Base-by-base conservation (phyloP, 495 filamentous ascomycete genomes). In the Aspergillus nidulans region DNA sequence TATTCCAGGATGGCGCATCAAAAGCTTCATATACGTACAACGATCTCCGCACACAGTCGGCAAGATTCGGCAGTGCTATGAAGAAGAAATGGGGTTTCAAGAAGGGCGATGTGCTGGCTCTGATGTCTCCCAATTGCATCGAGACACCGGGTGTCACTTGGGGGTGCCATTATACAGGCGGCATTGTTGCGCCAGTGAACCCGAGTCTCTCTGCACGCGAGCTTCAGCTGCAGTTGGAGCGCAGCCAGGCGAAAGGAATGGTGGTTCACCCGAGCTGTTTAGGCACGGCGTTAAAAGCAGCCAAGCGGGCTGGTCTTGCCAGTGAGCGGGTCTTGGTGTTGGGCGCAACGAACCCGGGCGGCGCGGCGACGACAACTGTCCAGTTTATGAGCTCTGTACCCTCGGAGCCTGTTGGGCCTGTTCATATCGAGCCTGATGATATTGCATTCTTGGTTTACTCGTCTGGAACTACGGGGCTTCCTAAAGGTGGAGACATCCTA, bases 381-480 rank as follows among this genome's bases (percentile, higher is more conserved):
- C 24, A 12, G 6, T 48, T 55, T 28, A 28, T 48, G 23, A 2
- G 23, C 1, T 15, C 40, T 41, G 46, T 23, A 0, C 1, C 20
- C 4, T 21, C 51, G 16, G 10, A 6, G 4, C 1, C 19, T 8
- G 4, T 3, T 1, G 50, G 64, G 26, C 63, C 68, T 36, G 65
- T 67, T 6, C 44, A 42, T 62, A 61, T 61, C 55, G 50, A 69
- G 13, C 67, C 75, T 0, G 62, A 64, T 16, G 74, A 78, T 45
- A 62, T 75, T 18, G 60, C 80, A 78, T 91, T 36, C 74, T 69
- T 90, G 49, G 87, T 87, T 46, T 96, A 95, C 66, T 85, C 80
- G 32, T 89, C 84, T 20, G 91, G 91, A 15, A 95, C 91, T 0
- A 95, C 91, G 0, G 91, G 91, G 3, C 68, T 86, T 49, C 90